Base-by-base conservation (phyloP, 2,329 filamentous ascomycete species). In the Sporothrix pallida region DNA sequence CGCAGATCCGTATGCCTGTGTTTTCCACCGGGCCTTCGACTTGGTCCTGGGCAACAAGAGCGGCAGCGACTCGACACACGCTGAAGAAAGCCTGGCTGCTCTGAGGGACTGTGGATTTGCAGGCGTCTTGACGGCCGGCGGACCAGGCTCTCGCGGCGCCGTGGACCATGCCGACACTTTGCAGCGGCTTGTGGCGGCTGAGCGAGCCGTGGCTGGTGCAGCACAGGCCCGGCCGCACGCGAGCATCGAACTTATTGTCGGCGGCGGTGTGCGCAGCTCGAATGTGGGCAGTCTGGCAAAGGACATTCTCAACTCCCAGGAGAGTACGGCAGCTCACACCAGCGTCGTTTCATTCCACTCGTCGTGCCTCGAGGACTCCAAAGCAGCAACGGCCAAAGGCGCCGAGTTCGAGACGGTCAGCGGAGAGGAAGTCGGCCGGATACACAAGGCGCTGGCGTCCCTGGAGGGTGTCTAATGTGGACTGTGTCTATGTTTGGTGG, bases 11-110 rank as follows among this genome's bases (percentile, higher is more conserved):
- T 83, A 83, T 46, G 79, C 78, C 17, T 85, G 84, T 75, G 83
- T 87, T n/a, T 86, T 89, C 75, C 87, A 89, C 78, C 84, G 88
- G 17, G 88, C 88, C 1, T 88, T 88, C 74, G 88, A 90, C 77
- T 80, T 83, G 20, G 80, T 88, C 12, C 76, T 86, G 74, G 73
- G 15, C 31, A 15, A 15, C 31, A 2, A 1, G 31, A 5, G 3
- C 9, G 6, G 6, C 62, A 26, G 52, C 23, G 44, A 26, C 44
- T 10, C 65, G 76, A 48, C 76, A 9, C 75, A 77, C 63, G 69
- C 73, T 9, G 76, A 76, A 0, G 76, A 73, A 1, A 80, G 80
- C 1, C 77, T 88, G 42, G 77, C 79, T 4, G 77, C 78, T 7
- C 77, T 89, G 13, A 76, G 77, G 0, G 68, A 15, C 3, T 84